Percentiles rank a stretch among this genome's conserved stretches.
Conservation (phyloP, 1,284 basidiomycete genomes). For the Takashimella tepidaria region DNA sequence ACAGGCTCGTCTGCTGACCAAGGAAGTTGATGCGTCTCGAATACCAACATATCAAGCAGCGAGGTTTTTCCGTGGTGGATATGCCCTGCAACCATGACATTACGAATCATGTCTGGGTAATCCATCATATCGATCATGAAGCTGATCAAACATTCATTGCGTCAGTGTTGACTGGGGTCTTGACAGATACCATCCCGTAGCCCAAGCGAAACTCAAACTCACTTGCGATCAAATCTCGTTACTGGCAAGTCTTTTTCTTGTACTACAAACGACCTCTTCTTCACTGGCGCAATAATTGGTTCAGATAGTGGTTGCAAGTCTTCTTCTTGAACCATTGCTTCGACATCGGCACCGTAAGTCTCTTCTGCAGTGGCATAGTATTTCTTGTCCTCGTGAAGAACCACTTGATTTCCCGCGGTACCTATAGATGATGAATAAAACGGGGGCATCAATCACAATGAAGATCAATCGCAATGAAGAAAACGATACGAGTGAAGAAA, state of each 20-base stretch:
- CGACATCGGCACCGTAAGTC: conserved; percentile 89
- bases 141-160: too few relatives aligned
- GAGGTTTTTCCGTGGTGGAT: conserved; percentile 98
- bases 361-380: conserved; percentile 93
- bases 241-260: conserved; percentile 90
- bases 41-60: conserved; percentile 91
- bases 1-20: conserved; percentile 88
- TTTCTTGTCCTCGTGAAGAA: conserved; percentile 96
- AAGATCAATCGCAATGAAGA: too few relatives aligned
- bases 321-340: conserved; percentile 97
- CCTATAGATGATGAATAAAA: too few relatives aligned
- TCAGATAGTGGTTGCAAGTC: conserved; percentile 92
- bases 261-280: conserved; percentile 83
- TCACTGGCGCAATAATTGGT: conserved; percentile 92
- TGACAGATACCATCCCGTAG: too few relatives aligned
- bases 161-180: too few relatives aligned
- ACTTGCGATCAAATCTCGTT: conserved; percentile 91
- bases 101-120: conserved; percentile 92
- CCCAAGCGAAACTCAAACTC: conserved; percentile 44
- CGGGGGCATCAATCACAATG: too few relatives aligned
- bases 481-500: too few relatives aligned
- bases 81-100: conserved; percentile 90
- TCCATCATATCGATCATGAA: conserved; percentile 88
- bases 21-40: conserved; percentile 90
- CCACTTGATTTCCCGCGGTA: conserved; percentile 63